These are phyloP conservation scores for Saturnispora quitensis DNA, from an alignment of 805 yeast genomes.

Conservation along the genomic window DNA sequence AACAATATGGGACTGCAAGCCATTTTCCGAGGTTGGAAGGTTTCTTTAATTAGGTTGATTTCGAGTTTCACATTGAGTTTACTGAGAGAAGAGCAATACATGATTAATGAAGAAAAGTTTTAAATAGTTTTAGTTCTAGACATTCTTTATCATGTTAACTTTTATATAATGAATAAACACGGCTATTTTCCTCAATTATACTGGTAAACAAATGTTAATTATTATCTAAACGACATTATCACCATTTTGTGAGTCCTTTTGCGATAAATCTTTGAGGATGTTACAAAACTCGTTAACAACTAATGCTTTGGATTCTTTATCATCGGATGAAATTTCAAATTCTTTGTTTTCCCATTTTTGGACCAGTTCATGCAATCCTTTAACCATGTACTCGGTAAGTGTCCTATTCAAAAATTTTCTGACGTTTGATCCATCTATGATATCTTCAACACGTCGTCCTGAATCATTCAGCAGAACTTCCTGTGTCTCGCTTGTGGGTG, in stretches of 20 bases:
- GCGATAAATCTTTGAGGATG: conserved; percentile 7
- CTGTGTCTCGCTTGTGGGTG: conserved; percentile 3
- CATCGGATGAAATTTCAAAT: conserved; percentile 3
- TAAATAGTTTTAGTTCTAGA: conserved; percentile 4
- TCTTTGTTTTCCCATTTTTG: conserved; percentile 23
- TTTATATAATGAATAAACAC: background rate
- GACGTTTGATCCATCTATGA: conserved; percentile 46
- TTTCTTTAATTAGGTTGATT: conserved; percentile 66
- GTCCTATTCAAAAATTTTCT: conserved; percentile 41
- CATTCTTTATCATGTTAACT: background rate
- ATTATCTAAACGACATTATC: too few species aligned
- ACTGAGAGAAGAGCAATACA: conserved; percentile 39
- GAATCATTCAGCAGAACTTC: conserved; percentile 7
- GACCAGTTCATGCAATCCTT: conserved; percentile 31
- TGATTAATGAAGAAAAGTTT: conserved; percentile 34
- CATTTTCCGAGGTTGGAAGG: conserved; percentile 86
- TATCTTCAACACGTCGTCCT: conserved; percentile 25
- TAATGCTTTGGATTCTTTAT: conserved; percentile 1
- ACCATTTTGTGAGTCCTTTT: background rate
- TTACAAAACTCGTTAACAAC: conserved; percentile 12
- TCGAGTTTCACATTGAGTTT: conserved; percentile 77
- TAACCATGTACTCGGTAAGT: conserved; percentile 36
- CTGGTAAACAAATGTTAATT: background rate
- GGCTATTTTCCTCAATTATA: background rate
- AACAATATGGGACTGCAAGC: conserved; percentile 39